Percentiles rank a stretch among this genome's conserved stretches.
Evolutionary conservation across 306 rosid genomes (phyloP).

Genomic region (Inga laurina): DNA sequence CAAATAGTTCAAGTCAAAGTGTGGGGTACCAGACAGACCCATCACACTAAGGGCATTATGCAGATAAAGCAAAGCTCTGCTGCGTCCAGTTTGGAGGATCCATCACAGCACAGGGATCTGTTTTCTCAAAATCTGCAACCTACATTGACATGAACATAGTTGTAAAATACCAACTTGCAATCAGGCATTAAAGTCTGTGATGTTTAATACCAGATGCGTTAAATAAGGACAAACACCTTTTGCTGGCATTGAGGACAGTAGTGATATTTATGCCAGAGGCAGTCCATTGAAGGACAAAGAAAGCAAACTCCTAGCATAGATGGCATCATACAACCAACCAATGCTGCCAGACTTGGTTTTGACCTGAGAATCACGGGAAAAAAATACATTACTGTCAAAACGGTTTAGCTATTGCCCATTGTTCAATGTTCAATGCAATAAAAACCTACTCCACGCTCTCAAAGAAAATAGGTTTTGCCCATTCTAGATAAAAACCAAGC

Average conservation of each 20-base stretch:
- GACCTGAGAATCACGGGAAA: constrained; percentile 48
- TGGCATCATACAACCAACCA: constrained; percentile 82
- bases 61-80: constrained; percentile 80
- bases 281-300: constrained; percentile 84
- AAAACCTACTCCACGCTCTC: background rate
- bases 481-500: background rate
- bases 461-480: background rate
- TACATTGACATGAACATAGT: constrained; percentile 29
- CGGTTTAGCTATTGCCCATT: background rate
- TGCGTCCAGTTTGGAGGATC: constrained; percentile 88
- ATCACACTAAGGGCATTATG: constrained; percentile 38
- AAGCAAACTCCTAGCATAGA: constrained; percentile 86
- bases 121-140: constrained; percentile 89
- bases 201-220: background rate
- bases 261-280: constrained; percentile 96
- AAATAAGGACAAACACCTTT: constrained; percentile 50
- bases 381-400: constrained; percentile 11
- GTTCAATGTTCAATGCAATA: background rate
- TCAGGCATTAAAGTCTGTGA: background rate
- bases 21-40: background rate
- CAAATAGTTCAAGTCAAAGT: constrained; percentile 23
- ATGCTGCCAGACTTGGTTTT: constrained; percentile 75
- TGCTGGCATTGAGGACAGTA: constrained; percentile 77
- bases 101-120: constrained; percentile 75
- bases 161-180: background rate